Percentiles rank a stretch among this genome's conserved stretches.
These are phyloP conservation scores for Boletus reticulatus DNA, from an alignment of 768 basidiomycete species.

Conservation along the genomic window DNA sequence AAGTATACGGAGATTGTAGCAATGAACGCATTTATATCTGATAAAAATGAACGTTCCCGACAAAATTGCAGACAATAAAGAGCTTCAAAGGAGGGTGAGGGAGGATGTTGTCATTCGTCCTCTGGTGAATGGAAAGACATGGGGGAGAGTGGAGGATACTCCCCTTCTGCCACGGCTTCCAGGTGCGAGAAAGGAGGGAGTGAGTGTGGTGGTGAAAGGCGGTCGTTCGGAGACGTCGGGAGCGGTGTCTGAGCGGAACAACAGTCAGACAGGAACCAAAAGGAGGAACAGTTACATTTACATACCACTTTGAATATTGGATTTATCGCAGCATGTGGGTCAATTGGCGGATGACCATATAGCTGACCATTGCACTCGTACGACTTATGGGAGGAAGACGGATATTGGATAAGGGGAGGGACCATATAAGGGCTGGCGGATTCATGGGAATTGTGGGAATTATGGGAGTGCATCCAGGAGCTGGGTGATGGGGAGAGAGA, in stretches of 20 bases:
- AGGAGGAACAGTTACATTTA: slow-evolving; percentile 14
- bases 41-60: slow-evolving; percentile 28
- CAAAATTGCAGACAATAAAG: slow-evolving; percentile 20
- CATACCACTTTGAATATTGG: slow-evolving; percentile 91
- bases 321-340: slow-evolving; percentile 71
- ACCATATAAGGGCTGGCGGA: slow-evolving; percentile 37
- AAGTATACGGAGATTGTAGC: slow-evolving; percentile 26
- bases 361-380: slow-evolving; percentile 52
- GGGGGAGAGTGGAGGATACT: slow-evolving; percentile 68
- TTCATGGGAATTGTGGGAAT: slow-evolving; percentile 41
- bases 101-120: slow-evolving; percentile 28
- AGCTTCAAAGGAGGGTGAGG: slow-evolving; percentile 20
- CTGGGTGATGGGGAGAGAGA: slow-evolving; percentile 66
- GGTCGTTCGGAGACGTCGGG: slow-evolving; percentile 41
- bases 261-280: slow-evolving; percentile 4
- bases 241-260: slow-evolving; percentile 47
- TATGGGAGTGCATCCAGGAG: slow-evolving; percentile 52
- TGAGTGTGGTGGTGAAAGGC: slow-evolving; percentile 42
- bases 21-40: slow-evolving; percentile 26
- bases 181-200: slow-evolving; percentile 80
- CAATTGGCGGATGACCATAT: slow-evolving; percentile 58
- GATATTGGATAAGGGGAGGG: slow-evolving; percentile 36
- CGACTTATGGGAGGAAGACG: slow-evolving; percentile 39
- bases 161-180: slow-evolving; percentile 80
- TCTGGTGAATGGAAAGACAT: slow-evolving; percentile 66